Conservation (phyloP, 2,329 filamentous ascomycete species). For the Paecilomyces sp. region DNA sequence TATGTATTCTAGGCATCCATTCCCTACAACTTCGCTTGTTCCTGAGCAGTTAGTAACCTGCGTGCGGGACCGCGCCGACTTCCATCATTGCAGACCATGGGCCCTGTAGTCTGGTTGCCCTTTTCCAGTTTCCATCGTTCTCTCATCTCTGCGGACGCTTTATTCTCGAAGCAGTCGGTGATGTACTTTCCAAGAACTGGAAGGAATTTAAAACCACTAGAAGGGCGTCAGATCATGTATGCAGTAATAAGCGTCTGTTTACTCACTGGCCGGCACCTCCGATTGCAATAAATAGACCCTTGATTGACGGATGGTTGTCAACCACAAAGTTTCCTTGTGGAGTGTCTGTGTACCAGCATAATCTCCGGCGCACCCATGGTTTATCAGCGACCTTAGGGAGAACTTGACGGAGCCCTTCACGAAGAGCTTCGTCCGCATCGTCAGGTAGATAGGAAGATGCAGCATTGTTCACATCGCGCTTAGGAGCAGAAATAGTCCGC, state of each 20-base stretch:
- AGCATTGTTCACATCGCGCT: constrained; percentile 31
- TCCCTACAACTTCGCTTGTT: neutral
- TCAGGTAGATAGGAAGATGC: constrained; percentile 26
- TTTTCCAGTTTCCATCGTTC: constrained; percentile 48
- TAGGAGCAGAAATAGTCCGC: constrained; percentile 27
- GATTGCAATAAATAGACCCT: constrained; percentile 33
- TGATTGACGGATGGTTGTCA: constrained; percentile 55
- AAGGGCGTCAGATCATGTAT: neutral
- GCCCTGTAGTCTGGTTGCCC: neutral
- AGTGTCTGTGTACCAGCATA: constrained; percentile 70
- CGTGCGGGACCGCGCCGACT: neutral
- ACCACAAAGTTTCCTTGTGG: constrained; percentile 61
- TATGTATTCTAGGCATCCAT: neutral
- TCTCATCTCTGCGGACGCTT: constrained; percentile 44
- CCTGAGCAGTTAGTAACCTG: neutral
- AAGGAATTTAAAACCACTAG: constrained; percentile 50
- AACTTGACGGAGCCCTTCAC: constrained; percentile 51
- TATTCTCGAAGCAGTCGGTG: constrained; percentile 47
- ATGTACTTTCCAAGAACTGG: constrained; percentile 58
- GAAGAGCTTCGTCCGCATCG: constrained; percentile 54
- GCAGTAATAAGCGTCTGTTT: neutral
- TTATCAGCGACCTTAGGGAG: constrained; percentile 53
- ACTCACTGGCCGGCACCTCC: neutral
- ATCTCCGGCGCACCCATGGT: constrained; percentile 52
- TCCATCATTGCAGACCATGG: neutral